Conservation (phyloP, 768 basidiomycete species). For the Gloeostereum incarnatum region DNA sequence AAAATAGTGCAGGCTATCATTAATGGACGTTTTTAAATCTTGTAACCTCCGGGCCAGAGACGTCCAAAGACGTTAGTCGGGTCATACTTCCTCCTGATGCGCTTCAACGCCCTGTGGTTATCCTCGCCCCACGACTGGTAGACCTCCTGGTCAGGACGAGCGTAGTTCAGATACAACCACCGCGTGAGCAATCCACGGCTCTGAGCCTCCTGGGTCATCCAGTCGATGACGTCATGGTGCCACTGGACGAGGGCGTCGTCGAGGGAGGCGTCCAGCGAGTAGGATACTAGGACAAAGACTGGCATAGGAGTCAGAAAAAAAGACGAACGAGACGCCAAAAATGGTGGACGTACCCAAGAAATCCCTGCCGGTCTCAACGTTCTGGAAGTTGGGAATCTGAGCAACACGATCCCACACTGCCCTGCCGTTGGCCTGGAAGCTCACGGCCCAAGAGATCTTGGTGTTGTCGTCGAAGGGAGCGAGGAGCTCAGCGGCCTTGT, state of each 20-base stretch:
- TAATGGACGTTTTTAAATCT: too few relatives aligned
- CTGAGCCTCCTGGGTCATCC: conserved; percentile 3
- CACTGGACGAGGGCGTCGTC: conserved; percentile 4
- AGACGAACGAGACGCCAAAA: not conserved
- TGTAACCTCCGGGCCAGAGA: conserved; percentile 10
- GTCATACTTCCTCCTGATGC: conserved; percentile 8
- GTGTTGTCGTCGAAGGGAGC: not conserved
- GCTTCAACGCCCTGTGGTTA: not conserved
- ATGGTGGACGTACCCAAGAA: conserved; percentile 9
- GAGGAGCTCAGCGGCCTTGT: conserved; percentile 4
- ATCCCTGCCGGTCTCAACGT: conserved; percentile 7
- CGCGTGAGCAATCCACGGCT: conserved; percentile 7
- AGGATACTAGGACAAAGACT: conserved; percentile 5
- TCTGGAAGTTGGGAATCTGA: conserved; percentile 7
- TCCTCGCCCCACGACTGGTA: conserved; percentile 8
- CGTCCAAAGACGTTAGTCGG: conserved; percentile 3
- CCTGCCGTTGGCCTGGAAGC: conserved; percentile 6
- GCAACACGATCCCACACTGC: conserved; percentile 4
- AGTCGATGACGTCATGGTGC: conserved; percentile 3
- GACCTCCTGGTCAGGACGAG: conserved; percentile 7
- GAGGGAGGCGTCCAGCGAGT: conserved; percentile 8
- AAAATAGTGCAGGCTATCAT: too few relatives aligned
- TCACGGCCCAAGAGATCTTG: conserved; percentile 3
- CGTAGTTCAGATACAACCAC: conserved; percentile 12
- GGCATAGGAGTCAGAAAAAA: not conserved